Base-by-base conservation (phyloP, 73 alveolate species). In the Paramecium primaurelia region DNA sequence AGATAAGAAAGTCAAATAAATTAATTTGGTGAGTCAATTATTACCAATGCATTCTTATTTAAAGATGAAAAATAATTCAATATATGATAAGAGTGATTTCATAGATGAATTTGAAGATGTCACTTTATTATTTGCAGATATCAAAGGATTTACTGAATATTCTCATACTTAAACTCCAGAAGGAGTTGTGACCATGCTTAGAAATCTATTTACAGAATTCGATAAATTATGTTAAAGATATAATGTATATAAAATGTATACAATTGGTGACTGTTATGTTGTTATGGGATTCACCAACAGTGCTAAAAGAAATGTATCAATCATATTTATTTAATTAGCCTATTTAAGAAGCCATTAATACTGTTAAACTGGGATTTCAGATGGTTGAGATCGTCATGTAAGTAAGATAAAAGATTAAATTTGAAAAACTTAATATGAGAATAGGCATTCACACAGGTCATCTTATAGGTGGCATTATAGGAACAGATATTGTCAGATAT, bases 361-460 rank as follows among this genome's bases (percentile, higher is more conserved):
- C 95, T 7, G 88, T 96, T 6, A 94, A 96, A 75, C 92, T 96
- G 97, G 97, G 97, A 71, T 95, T 93, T 84, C 92, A 86, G 44
- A 96, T 96, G 98, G 93, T 96, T 34, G 94, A 95, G 75, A 96
- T 96, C 22, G 95, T 96, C 6, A 94, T 93, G 77, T 92, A 96
- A 60, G 96, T 96, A 25, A 94, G 97, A 91, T 86, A 73, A 54
- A 60, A 93, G 77, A 96, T 94, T 9, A 93, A 95, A 75, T 91
- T 85, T 93, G 96, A 94, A 71, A 92, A 7, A 86, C 93, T 92
- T 10, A 88, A 93, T 44, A 93, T 93, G 96, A 90, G 96, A 88
- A 93, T 93, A 18, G 95, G 96, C 7, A 92, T 93, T 28, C 96
- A 93, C 25, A 92, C 88, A 8, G 95, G 88, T 12, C 34, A 49